These are phyloP conservation scores for Coemansia reversa DNA, from an alignment of 192 early-diverging fungal species.

Conservation along the genomic window DNA sequence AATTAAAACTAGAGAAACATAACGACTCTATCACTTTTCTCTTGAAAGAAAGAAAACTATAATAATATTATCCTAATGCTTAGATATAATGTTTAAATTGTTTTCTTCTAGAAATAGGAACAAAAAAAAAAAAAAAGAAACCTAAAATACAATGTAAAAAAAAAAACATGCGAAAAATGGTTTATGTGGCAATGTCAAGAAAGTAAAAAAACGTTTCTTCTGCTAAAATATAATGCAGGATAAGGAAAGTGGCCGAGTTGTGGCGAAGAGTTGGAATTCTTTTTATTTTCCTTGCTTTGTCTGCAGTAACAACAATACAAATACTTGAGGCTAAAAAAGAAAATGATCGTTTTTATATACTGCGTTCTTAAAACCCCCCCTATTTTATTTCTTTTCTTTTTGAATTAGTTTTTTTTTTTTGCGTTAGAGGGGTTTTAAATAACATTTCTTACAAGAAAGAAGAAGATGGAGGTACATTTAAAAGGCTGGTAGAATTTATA, in stretches of 20 bases:
- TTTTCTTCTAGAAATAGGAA: background rate
- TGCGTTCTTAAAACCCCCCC: no score
- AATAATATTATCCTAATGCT: no score
- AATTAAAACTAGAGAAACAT: background rate
- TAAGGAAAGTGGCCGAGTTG: conserved; percentile 6
- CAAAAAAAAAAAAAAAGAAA: background rate
- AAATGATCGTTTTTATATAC: no score
- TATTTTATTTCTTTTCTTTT: no score
- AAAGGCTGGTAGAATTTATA: no score
- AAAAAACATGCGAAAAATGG: background rate
- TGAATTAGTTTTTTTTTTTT: no score
- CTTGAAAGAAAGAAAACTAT: background rate
- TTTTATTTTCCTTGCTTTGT: background rate
- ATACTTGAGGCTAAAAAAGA: no score
- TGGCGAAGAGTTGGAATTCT: background rate
- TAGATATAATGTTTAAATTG: background rate
- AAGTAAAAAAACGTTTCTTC: background rate
- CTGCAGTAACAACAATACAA: no score
- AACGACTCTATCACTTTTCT: conserved; percentile 1
- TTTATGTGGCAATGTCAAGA: no score
- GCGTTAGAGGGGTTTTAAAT: no score
- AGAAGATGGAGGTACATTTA: no score
- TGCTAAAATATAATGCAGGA: background rate
- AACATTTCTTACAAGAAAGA: no score
- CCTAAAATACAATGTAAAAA: background rate